Evolutionary conservation across 2,329 filamentous ascomycete genomes (phyloP), one percentile per base, ranked within the genome.

Genomic region (Aspergillus sp.): DNA sequence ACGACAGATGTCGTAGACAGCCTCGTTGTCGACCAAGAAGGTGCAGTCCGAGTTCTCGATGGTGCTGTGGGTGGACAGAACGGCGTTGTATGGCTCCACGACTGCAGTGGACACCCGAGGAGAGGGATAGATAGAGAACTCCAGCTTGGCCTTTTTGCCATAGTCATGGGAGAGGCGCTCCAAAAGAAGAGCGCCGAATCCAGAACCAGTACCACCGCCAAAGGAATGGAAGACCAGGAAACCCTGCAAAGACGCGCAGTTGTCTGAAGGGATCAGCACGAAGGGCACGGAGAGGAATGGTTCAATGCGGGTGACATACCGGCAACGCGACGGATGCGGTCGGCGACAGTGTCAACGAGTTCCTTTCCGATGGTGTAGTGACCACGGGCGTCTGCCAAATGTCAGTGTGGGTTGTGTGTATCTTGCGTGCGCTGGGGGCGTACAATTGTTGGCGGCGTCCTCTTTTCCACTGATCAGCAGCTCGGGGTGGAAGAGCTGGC

Each of bases 351-450:
- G 64, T 86, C 83, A 54, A 85, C 78, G 62, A 87, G 77, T 67
- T 87, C 84, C 74, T 87, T 87, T 64, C 84, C 84, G 64, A 87
- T 81, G 42, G 84, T 87, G 70, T 87, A 87, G 72, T 87, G 84
- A 56, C 84, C 84, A 73, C 84, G 81, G 58, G 84, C 84, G 74
- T 87, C 80, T 82, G 46, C 31, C n/a, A 29, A 13, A 14, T 11
- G 43, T 67, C 57, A 65, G 60, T 45, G 36, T 45, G 17, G 13
- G 13, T 36, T 20, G 16, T 38, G 23, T 32, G 25, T 47, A 46
- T 38, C 32, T 36, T 4, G 38, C 19, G 9, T 16, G 21, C 9
- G 9, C 20, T 10, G 3, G 13, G 17, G 16, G 56, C 76, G 49
- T 71, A 82, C 80, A 87, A 73, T 87, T 87, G 70, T 87, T 87